Evolutionary conservation across 1,284 basidiomycete genomes (phyloP), one percentile per base, ranked within the genome.

Genomic region (Gomphus sp.): DNA sequence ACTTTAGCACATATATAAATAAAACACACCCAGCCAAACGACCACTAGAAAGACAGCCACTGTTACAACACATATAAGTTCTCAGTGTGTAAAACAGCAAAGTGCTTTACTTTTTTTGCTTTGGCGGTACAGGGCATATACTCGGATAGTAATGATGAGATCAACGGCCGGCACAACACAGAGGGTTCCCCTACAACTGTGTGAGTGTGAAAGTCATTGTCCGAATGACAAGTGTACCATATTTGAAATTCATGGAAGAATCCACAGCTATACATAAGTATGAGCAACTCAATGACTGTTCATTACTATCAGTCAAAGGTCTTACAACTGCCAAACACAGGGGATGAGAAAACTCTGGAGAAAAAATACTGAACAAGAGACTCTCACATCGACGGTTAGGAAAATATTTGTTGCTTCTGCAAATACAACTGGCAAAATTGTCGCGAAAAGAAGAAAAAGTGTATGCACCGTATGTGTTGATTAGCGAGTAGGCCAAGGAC

Each of bases 281-380:
- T 6, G 18, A 11, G 34, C 34, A 36, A 36, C 6, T 39, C 18
- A 52, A 28, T 25, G 44, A 22, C n/a, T 22, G 25, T 16, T 16
- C 34, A 1, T 43, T 45, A 18, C n/a, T 11, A 34, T 3, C 0
- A 44, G 18, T 16, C 4, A 12, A 5, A 11, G 12, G 12, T 10
- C 57, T 25, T 58, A 58, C 57, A 58, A 58, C 57, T 58, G 41
- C 34, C 25, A 45, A 52, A 43, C 12, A 28, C n/a, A 16, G 12
- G 22, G 22, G 22, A 22, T 33, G 12, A 43, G 14, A 18, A 31
- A 18, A 25, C 4, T 14, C 25, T 11, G 7, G 39, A 41, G 14
- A 4, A 36, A 34, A 37, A 14, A 36, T 16, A n/a, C 16, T 5
- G 48, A 25, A 33, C 8, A 43, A 11, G 34, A 7, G 10, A 34